Evolutionary conservation across 202 grass and related monocot genomes (phyloP), one percentile per base, ranked within the genome.

Genomic region (Schoenoplectus triqueter): DNA sequence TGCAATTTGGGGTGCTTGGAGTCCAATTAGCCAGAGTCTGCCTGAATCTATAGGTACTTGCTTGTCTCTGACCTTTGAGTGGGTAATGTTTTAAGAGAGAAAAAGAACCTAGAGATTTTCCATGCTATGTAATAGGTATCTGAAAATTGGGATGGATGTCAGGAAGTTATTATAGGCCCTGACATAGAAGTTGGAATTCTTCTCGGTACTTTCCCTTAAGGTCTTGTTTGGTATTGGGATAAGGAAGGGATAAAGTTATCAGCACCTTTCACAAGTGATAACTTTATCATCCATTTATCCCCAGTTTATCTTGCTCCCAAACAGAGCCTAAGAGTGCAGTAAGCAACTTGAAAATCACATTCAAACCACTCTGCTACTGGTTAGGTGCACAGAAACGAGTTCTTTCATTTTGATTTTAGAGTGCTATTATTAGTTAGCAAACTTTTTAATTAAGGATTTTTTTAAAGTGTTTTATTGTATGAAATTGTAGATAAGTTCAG

Each of bases 1-100:
- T 42, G 73, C 88, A n/a, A 93, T 98, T 47, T 98, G 95, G 95
- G 95, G 89, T 75, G 95, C 95, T 57, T 98, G 95, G 95, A 98
- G 91, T 76, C 88, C 92, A 11, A 76, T 52, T 64, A 91, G 95
- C 87, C 1, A 72, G 68, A 85, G 81, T 6, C 18, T 88, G 49
- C 80, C 86, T 0, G 88, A 98, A 71, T 69, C 89, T 64, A 67
- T 48, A 50, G 89, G 95, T 81, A 90, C 1, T 21, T 10, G n/a
- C 55, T 15, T 52, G 9, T 11, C n/a, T 47, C 0, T 75, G 48
- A 75, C 19, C 19, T 73, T 73, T 69, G 11, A 15, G 14, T 46
- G 40, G 10, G 6, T 19, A 0, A 49, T 49, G 31, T 72, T 72
- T 65, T 15, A 49, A 19, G 0, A 47, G 14, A 71, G 5, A 47